Evolutionary conservation across 139 green algal genomes (phyloP).

Genomic region (Picocystis salinarum): DNA sequence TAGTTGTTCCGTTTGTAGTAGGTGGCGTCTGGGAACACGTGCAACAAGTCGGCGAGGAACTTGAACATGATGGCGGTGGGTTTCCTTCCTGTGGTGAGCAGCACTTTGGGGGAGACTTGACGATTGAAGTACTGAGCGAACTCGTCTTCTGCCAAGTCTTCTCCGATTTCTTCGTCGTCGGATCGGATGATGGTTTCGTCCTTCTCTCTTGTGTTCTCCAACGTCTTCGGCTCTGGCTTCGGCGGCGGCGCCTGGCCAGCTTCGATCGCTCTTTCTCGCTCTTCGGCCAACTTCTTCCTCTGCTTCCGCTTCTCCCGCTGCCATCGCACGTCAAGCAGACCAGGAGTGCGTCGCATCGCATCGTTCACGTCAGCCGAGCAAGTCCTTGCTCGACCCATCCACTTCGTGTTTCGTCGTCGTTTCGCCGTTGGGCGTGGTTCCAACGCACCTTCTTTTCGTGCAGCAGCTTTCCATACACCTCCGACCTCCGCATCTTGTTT

Average conservation of each 20-base stretch:
- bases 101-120: constrained; percentile 47
- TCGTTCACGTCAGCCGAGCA: no score
- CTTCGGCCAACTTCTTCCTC: constrained; percentile 7
- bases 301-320: constrained; percentile 1
- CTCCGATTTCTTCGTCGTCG: constrained; percentile 56
- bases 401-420: no score
- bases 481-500: not conserved
- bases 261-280: constrained; percentile 30
- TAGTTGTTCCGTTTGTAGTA: constrained; percentile 77
- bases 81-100: constrained; percentile 76
- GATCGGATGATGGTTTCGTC: constrained; percentile 56
- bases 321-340: no score
- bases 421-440: no score
- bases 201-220: constrained; percentile 71
- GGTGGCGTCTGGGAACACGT: constrained; percentile 9
- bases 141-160: constrained; percentile 70
- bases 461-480: not conserved
- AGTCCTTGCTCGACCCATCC: no score
- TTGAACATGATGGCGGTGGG: constrained; percentile 57
- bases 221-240: constrained; percentile 33
- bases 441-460: no score
- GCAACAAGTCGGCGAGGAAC: constrained; percentile 36
- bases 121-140: constrained; percentile 37
- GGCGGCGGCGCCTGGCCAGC: constrained; percentile 40
- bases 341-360: no score